Conservation (phyloP, 2,329 filamentous ascomycete genomes). For the Beauveria sp. region DNA sequence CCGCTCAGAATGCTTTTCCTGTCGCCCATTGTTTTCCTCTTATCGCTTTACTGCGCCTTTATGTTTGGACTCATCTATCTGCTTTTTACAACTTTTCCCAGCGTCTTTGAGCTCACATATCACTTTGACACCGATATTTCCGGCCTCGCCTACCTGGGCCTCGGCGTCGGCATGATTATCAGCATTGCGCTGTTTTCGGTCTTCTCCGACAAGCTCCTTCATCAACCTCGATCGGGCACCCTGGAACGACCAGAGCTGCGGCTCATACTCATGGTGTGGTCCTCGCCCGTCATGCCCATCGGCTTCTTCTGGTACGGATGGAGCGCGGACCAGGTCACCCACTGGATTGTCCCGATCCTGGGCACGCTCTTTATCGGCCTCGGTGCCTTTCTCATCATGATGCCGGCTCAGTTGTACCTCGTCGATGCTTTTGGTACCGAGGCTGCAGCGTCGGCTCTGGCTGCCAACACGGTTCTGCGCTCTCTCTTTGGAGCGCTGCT, state of each 20-base stretch:
- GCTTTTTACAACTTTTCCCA: slow-evolving; percentile 29
- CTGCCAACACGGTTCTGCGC: slow-evolving; percentile 49
- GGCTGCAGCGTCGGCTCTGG: slow-evolving; percentile 34
- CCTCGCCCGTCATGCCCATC: slow-evolving; percentile 13
- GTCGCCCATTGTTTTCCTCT: slow-evolving; percentile 46
- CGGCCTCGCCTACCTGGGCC: slow-evolving; percentile 41
- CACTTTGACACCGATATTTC: slow-evolving; percentile 20
- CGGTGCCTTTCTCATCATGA: slow-evolving; percentile 27
- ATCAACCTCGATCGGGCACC: too few species aligned
- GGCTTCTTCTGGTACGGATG: slow-evolving; percentile 21
- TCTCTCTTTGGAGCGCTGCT: slow-evolving; percentile 22
- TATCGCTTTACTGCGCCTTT: slow-evolving; percentile 28
- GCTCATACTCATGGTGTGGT: slow-evolving; percentile 40
- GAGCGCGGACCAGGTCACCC: slow-evolving; percentile 35
- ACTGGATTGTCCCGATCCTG: slow-evolving; percentile 45
- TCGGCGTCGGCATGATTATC: slow-evolving; percentile 29
- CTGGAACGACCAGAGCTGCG: slow-evolving; percentile 36
- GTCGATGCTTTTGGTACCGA: slow-evolving; percentile 40
- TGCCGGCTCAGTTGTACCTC: slow-evolving; percentile 48
- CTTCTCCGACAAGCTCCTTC: slow-evolving; percentile 15
- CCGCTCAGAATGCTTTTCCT: slow-evolving; percentile 42
- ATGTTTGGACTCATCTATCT: slow-evolving; percentile 29
- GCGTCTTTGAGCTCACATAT: slow-evolving; percentile 29
- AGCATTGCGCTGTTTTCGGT: slow-evolving; percentile 17
- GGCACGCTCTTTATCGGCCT: slow-evolving; percentile 34